phyloP scores from a whole-genome alignment of 2,329 filamentous ascomycete genomes.

The Fusarium sp. region DNA sequence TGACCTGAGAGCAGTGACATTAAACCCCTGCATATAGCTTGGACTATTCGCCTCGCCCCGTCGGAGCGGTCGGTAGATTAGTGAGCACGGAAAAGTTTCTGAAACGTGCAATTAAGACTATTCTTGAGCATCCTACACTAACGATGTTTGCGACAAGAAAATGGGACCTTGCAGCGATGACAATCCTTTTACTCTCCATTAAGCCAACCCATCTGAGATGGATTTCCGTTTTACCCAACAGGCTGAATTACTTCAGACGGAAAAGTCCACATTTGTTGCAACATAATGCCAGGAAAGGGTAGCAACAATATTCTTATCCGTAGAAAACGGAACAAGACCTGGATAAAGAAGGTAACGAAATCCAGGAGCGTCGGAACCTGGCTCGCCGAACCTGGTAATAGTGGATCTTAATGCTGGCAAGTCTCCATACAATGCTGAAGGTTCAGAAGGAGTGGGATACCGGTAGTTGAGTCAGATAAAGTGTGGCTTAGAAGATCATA shows the following conservation, averaged over 20 bases:
- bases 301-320: constrained; percentile 3
- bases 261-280: background rate
- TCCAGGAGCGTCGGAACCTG: constrained; percentile 7
- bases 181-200: background rate
- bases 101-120: constrained; percentile 6
- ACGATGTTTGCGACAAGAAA: background rate
- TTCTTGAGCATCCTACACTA: background rate
- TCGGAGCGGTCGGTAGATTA: background rate
- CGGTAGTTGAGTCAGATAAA: constrained; percentile 6
- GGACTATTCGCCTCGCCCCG: background rate
- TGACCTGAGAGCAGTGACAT: background rate
- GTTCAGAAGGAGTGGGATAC: background rate
- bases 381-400: constrained; percentile 3
- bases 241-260: constrained; percentile 2
- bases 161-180: background rate
- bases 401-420: background rate
- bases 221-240: background rate
- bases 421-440: background rate
- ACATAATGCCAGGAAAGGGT: background rate
- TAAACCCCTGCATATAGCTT: background rate
- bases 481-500: background rate
- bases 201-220: background rate
- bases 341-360: constrained; percentile 10
- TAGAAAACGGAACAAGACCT: background rate
- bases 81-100: background rate